Base-by-base conservation (phyloP, 768 basidiomycete species). In the Wakefieldia striispora region DNA sequence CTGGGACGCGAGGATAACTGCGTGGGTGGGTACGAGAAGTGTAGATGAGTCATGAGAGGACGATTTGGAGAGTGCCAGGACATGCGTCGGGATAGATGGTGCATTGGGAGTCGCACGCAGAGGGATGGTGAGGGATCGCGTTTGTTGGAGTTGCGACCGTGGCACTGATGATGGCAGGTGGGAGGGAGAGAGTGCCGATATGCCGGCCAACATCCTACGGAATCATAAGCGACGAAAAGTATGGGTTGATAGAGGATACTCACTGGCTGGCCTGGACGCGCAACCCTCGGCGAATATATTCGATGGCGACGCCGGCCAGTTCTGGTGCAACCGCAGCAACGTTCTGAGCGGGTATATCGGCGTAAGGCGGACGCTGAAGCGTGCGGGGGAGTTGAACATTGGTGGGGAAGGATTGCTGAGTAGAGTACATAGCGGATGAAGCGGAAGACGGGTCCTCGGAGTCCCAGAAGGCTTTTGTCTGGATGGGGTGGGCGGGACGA, bases 321-420 rank as follows among this genome's bases (percentile, higher is more conserved):
- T 69, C 72, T 20, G 81, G 76, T 29, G 80, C 79, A 49, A 80
- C 69, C n/a, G 83, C 76, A 3, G 64, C 59, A 33, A 88, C 57
- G 34, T 75, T 78, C 35, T 81, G 81, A 40, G 74, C 70, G 34
- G 81, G 74, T 35, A 88, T 76, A 49, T 82, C 79, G 35, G 71
- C 60, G 55, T 78, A 83, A 3, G 74, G 67, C 5, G 88, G 87
- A 11, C 86, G 79, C 27, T 78, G 71, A 43, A 91, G 82, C 35
- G 73, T 80, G 47, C 87, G 79, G n/a, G 87, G 88, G 20, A 91
- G 80, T 57, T 88, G 83, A 11, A 89, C 75, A 56, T 63, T 70
- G 44, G 57, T 53, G 38, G 61, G 66, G 45, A 46, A 59, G 5
- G 58, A 56, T 11, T 59, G 65, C 54, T 72, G 55, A 58, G 63